Evolutionary conservation across 768 basidiomycete genomes (phyloP).

Genomic region (Boletus tylopilopsis): DNA sequence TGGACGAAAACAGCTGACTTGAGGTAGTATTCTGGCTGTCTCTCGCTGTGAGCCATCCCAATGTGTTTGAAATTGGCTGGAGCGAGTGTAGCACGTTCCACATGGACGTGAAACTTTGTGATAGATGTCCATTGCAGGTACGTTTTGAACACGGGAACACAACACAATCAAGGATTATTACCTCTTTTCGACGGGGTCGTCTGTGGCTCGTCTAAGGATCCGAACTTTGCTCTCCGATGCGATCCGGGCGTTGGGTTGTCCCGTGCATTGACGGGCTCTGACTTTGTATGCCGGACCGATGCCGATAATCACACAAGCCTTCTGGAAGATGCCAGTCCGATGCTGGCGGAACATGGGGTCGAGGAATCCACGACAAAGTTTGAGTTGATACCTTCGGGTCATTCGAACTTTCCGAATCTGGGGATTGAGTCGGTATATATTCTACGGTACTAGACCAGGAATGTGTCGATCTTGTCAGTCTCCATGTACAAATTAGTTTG

Average conservation of each 20-base stretch:
- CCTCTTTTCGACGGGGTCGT: slow-evolving; percentile 35
- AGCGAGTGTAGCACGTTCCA: too few relatives aligned
- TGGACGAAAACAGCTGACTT: neutral
- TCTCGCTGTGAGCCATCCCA: too few relatives aligned
- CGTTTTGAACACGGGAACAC: slow-evolving; percentile 34
- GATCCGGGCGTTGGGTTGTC: slow-evolving; percentile 8
- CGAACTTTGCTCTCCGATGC: slow-evolving; percentile 8
- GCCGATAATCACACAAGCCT: too few relatives aligned
- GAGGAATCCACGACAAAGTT: neutral
- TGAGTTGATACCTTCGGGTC: neutral
- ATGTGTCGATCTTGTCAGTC: too few relatives aligned
- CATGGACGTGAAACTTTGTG: slow-evolving; percentile 2
- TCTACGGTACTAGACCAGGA: too few relatives aligned
- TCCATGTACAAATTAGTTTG: neutral
- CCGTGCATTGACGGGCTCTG: neutral
- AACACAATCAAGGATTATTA: slow-evolving; percentile 32
- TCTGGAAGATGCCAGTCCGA: neutral
- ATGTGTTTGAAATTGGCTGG: too few relatives aligned
- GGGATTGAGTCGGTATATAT: too few relatives aligned
- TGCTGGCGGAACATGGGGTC: too few relatives aligned
- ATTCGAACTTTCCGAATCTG: neutral
- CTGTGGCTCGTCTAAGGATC: slow-evolving; percentile 13
- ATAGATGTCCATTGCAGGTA: slow-evolving; percentile 16
- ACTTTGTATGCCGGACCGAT: too few relatives aligned
- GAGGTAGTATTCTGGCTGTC: too few relatives aligned